A percentile compares a stretch with the other conserved stretches of the same genome.
These are phyloP conservation scores for Leucocoprinus sp. DNA, from an alignment of 768 basidiomycete species.

Conservation along the genomic window DNA sequence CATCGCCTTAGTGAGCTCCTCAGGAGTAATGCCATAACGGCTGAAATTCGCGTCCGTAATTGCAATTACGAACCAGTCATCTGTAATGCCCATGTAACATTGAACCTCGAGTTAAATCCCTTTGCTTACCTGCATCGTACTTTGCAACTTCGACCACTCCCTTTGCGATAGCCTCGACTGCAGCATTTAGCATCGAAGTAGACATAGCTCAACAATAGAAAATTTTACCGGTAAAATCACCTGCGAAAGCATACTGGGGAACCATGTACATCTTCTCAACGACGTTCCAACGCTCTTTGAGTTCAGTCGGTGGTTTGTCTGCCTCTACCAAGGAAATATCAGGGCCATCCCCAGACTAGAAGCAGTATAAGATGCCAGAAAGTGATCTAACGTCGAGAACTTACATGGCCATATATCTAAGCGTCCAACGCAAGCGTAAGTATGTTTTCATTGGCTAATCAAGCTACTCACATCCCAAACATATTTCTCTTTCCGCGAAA, in stretches of 20 bases:
- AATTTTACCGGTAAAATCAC: conserved; percentile 49
- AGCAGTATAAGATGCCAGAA: not conserved
- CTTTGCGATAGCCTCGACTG: conserved; percentile 59
- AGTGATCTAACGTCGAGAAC: conserved; percentile 14
- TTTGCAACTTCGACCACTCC: conserved; percentile 53
- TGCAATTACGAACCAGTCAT: conserved; percentile 67
- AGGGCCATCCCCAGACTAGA: conserved; percentile 55
- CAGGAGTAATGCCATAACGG: conserved; percentile 52
- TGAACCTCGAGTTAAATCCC: not conserved
- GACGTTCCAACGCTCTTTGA: conserved; percentile 59
- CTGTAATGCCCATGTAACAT: conserved; percentile 19
- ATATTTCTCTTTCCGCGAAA: conserved; percentile 62
- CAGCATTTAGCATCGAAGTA: no score
- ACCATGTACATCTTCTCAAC: conserved; percentile 63
- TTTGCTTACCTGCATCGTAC: conserved; percentile 45
- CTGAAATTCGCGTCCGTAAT: conserved; percentile 67
- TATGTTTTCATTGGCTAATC: not conserved
- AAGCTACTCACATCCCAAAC: conserved; percentile 59
- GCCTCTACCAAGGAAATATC: conserved; percentile 45
- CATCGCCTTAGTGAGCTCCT: conserved; percentile 51
- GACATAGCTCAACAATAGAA: conserved; percentile 9
- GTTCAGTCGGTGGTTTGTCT: conserved; percentile 39
- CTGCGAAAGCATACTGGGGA: conserved; percentile 62
- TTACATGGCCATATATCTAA: conserved; percentile 60
- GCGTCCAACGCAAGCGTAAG: no score